Evolutionary conservation across 1,284 basidiomycete species (phyloP).

Genomic region (Paramarasmius palmivorus): DNA sequence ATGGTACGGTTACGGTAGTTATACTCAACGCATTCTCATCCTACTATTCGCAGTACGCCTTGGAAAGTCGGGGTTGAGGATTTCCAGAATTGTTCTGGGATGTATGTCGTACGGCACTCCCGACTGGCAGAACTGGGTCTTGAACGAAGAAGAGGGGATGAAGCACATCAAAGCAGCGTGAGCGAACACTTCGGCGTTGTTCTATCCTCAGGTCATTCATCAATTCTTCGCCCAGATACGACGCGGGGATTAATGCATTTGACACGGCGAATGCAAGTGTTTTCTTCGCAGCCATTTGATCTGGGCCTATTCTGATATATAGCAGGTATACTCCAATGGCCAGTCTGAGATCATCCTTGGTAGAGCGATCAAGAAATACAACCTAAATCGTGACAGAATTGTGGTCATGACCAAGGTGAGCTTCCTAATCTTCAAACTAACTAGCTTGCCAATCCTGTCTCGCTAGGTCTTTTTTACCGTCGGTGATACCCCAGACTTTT

Average conservation of each 20-base stretch:
- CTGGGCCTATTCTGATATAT: neutral
- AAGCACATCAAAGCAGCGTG: slow-evolving; percentile 56
- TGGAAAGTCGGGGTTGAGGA: slow-evolving; percentile 52
- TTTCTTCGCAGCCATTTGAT: neutral
- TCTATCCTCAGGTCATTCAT: too few species aligned
- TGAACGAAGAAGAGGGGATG: slow-evolving; percentile 56
- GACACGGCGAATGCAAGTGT: slow-evolving; percentile 59
- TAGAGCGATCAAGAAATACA: slow-evolving; percentile 72
- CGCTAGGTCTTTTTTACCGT: too few species aligned
- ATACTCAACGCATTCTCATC: too few species aligned
- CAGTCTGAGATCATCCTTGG: slow-evolving; percentile 76
- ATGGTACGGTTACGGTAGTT: too few species aligned
- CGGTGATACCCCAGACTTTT: too few species aligned
- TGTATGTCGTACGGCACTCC: slow-evolving; percentile 45
- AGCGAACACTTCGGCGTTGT: too few species aligned
- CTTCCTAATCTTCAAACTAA: too few species aligned
- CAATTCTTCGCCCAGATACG: slow-evolving; percentile 30
- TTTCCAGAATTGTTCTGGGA: slow-evolving; percentile 52
- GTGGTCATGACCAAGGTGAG: slow-evolving; percentile 77
- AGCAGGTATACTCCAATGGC: slow-evolving; percentile 67
- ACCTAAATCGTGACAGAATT: slow-evolving; percentile 73
- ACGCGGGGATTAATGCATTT: slow-evolving; percentile 67
- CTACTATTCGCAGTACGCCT: slow-evolving; percentile 36
- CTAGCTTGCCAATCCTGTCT: too few species aligned
- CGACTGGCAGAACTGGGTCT: slow-evolving; percentile 55